These are phyloP conservation scores for Lasiosphaeria miniovina DNA, from an alignment of 495 filamentous ascomycete genomes.

Conservation along the genomic window DNA sequence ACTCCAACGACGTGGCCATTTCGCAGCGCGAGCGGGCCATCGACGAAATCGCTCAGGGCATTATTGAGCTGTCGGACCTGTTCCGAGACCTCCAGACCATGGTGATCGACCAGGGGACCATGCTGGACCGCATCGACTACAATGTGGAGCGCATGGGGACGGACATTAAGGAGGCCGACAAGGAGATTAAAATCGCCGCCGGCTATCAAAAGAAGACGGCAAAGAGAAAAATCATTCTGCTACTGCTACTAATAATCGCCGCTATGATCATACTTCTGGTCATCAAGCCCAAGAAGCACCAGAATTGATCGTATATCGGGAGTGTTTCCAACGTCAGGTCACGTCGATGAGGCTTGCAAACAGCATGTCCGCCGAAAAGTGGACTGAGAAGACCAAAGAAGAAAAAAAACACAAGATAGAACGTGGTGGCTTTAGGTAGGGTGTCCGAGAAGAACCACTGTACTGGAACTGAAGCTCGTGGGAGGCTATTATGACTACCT, in stretches of 20 bases:
- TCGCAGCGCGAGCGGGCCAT: conserved; percentile 95
- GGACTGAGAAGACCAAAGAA: too few relatives aligned
- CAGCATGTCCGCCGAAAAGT: too few relatives aligned
- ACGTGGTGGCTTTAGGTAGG: too few relatives aligned
- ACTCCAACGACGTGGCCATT: conserved; percentile 80
- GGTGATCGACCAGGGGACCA: conserved; percentile 97
- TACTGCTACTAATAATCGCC: conserved; percentile 77
- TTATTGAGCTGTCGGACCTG: conserved; percentile 93
- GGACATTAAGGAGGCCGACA: conserved; percentile 87
- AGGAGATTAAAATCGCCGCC: conserved; percentile 79
- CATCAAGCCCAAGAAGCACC: conserved; percentile 71
- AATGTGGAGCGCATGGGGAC: conserved; percentile 90
- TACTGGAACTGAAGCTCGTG: too few relatives aligned
- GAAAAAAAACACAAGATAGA: too few relatives aligned
- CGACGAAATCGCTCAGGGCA: conserved; percentile 94
- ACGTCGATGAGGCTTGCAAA: too few relatives aligned
- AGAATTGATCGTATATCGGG: background rate
- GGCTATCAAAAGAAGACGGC: conserved; percentile 86
- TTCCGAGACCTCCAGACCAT: conserved; percentile 94
- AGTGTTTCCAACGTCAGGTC: background rate
- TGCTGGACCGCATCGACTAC: conserved; percentile 97
- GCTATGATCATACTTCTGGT: conserved; percentile 83
- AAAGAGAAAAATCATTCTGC: conserved; percentile 85
- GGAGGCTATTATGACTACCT: too few relatives aligned
- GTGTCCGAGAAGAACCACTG: too few relatives aligned